These are phyloP conservation scores for Aspergillus uvarum DNA, from an alignment of 2,329 filamentous ascomycete genomes.

Conservation along the genomic window DNA sequence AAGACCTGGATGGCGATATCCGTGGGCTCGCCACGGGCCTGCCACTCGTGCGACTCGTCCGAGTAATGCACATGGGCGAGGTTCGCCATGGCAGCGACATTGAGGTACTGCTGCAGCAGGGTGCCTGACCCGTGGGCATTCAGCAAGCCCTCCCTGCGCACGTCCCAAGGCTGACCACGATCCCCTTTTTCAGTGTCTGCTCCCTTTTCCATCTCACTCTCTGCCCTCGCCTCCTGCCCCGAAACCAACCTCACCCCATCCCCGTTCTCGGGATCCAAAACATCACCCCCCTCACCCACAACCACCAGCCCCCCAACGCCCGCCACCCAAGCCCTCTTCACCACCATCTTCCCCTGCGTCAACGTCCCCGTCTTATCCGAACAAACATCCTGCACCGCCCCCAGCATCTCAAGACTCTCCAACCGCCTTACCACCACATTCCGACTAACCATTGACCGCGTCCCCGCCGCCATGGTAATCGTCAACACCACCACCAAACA, in stretches of 20 bases:
- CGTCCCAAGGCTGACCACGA: background rate
- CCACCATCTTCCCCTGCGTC: constrained; percentile 65
- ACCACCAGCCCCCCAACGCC: constrained; percentile 55
- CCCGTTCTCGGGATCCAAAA: constrained; percentile 55
- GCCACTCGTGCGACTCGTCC: constrained; percentile 57
- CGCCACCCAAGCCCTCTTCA: constrained; percentile 60
- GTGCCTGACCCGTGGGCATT: background rate
- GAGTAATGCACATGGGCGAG: constrained; percentile 61
- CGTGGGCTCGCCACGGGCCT: constrained; percentile 65
- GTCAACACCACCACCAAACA: constrained; percentile 65
- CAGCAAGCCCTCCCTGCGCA: constrained; percentile 24
- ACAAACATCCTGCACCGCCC: constrained; percentile 61
- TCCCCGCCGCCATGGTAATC: constrained; percentile 65
- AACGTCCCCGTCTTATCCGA: constrained; percentile 62
- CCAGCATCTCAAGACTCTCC: constrained; percentile 59
- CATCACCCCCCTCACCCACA: constrained; percentile 56
- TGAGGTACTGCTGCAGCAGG: constrained; percentile 57
- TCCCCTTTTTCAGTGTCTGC: background rate
- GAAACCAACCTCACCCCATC: constrained; percentile 46
- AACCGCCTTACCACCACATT: constrained; percentile 60
- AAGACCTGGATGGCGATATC: constrained; percentile 77
- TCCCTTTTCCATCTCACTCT: too few relatives aligned
- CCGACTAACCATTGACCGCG: constrained; percentile 57
- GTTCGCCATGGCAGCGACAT: constrained; percentile 65
- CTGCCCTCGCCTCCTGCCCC: background rate